Conservation (phyloP, 441 rosid species). For the Brassica hybrid region DNA sequence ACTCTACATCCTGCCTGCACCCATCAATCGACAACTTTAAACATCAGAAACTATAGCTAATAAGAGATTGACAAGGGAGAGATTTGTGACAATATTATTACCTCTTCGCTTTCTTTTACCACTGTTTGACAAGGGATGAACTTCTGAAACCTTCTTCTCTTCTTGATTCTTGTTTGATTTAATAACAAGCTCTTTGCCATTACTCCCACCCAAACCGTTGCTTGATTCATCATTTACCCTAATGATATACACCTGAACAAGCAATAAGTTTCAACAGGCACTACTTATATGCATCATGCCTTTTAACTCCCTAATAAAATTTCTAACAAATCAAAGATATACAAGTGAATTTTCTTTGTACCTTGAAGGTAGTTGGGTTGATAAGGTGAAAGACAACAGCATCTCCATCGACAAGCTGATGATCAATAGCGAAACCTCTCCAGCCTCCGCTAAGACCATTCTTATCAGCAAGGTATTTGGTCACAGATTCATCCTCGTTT, state of each 20-base stretch:
- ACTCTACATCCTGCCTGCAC: slow-evolving; percentile 37
- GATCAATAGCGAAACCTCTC: slow-evolving; percentile 71
- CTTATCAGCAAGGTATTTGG: slow-evolving; percentile 61
- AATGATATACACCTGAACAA: slow-evolving; percentile 62
- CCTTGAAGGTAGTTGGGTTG: slow-evolving; percentile 60
- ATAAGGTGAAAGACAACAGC: slow-evolving; percentile 71
- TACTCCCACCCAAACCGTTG: slow-evolving; percentile 25
- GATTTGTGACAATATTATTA: slow-evolving; percentile 23
- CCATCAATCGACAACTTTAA: slow-evolving; percentile 13
- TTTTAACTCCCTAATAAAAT: background rate
- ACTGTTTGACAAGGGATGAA: slow-evolving; percentile 21
- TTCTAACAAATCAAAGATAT: slow-evolving; percentile 1
- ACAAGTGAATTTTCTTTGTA: slow-evolving; percentile 2
- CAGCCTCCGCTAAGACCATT: slow-evolving; percentile 75
- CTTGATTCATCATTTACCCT: slow-evolving; percentile 54
- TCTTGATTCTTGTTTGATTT: slow-evolving; percentile 16
- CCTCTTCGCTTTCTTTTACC: slow-evolving; percentile 54
- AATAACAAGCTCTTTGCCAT: background rate
- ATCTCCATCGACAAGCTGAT: slow-evolving; percentile 62
- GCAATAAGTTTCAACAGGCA: background rate
- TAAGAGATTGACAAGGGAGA: background rate
- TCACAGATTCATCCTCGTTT: slow-evolving; percentile 39
- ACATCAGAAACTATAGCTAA: background rate
- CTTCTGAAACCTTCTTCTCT: slow-evolving; percentile 25
- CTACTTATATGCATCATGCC: background rate